Conservation (phyloP, 2,329 filamentous ascomycete genomes). For the Aspergillus viridinutans region DNA sequence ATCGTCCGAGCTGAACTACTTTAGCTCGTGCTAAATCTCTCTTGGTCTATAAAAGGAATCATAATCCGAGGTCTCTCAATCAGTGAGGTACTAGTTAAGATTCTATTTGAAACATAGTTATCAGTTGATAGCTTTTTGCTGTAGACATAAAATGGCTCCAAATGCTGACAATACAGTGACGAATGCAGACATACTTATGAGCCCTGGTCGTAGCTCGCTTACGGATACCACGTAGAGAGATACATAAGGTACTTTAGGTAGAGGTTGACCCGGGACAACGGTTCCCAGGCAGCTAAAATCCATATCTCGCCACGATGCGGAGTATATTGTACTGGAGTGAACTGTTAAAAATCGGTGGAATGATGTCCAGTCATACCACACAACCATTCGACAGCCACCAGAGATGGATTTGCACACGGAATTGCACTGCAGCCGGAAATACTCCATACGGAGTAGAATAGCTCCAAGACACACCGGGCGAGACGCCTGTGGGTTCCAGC, state of each 20-base stretch:
- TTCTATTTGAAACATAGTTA: neutral
- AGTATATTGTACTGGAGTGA: too few species aligned
- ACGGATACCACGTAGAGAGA: neutral
- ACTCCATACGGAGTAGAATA: neutral
- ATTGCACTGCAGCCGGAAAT: neutral
- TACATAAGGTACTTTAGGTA: neutral
- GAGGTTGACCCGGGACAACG: neutral
- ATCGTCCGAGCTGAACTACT: neutral
- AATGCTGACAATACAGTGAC: neutral
- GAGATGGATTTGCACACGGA: neutral
- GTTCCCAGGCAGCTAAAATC: neutral
- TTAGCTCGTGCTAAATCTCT: too few species aligned
- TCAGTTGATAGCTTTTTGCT: neutral
- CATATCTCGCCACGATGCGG: neutral
- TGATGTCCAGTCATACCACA: neutral
- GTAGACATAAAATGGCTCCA: neutral
- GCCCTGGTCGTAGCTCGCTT: neutral
- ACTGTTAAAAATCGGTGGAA: neutral
- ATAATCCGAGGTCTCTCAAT: neutral
- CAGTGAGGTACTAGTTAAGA: neutral
- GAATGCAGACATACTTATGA: too few species aligned
- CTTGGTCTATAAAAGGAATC: too few species aligned
- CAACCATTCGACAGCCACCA: neutral
- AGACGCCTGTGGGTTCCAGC: conserved; percentile 6
- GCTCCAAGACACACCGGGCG: neutral